A percentile compares a stretch with the other conserved stretches of the same genome.
These are phyloP conservation scores for Mycena floridula DNA, from an alignment of 768 basidiomycete genomes.

Conservation along the genomic window DNA sequence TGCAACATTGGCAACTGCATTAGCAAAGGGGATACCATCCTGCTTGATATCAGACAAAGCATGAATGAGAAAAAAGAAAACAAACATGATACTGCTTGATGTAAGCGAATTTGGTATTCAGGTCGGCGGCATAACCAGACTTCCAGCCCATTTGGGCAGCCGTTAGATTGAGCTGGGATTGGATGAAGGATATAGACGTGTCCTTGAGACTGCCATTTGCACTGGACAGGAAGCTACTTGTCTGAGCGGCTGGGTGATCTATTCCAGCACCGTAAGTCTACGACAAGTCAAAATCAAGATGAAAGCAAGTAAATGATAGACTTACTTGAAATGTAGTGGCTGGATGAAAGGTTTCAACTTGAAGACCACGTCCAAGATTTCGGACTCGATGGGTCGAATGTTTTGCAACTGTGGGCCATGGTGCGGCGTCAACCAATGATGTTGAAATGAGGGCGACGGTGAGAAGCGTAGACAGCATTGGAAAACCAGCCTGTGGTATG, in stretches of 20 bases:
- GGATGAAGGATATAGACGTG: slow-evolving; percentile 23
- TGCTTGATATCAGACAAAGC: not conserved
- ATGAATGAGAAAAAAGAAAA: not conserved
- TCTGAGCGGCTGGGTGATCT: slow-evolving; percentile 15
- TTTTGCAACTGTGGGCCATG: slow-evolving; percentile 21
- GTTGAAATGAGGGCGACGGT: slow-evolving; percentile 18
- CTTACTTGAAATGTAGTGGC: slow-evolving; percentile 27
- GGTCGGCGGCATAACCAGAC: slow-evolving; percentile 12
- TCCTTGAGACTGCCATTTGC: slow-evolving; percentile 18
- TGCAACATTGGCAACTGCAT: slow-evolving; percentile 27
- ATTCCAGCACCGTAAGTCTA: slow-evolving; percentile 14
- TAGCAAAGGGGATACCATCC: slow-evolving; percentile 24
- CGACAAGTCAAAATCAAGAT: not conserved
- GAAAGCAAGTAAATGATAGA: not conserved
- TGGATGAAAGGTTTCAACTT: slow-evolving; percentile 31
- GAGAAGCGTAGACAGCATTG: slow-evolving; percentile 20
- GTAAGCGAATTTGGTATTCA: slow-evolving; percentile 19
- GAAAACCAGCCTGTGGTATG: no score
- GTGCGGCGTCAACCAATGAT: slow-evolving; percentile 18
- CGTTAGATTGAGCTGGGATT: slow-evolving; percentile 18
- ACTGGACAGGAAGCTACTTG: no score
- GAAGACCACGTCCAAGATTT: slow-evolving; percentile 20
- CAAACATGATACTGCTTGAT: slow-evolving; percentile 25
- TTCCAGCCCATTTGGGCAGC: slow-evolving; percentile 13
- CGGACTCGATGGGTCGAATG: slow-evolving; percentile 26